Base-by-base conservation (phyloP, 2,329 filamentous ascomycete species). In the Stemphylium vesicarium region DNA sequence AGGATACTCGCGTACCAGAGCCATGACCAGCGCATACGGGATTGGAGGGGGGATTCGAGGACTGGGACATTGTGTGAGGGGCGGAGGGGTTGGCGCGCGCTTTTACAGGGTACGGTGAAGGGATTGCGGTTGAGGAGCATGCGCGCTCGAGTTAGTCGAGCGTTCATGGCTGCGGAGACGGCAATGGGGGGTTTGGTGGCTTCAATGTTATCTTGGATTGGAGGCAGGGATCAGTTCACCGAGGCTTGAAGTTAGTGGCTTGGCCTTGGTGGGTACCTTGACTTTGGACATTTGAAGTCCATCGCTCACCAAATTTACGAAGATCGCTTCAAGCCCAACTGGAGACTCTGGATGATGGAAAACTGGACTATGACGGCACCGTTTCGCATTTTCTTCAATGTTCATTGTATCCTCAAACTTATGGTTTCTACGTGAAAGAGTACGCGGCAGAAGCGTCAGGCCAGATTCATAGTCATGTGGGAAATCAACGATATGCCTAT, bases 1-100 rank as follows among this genome's bases (percentile, higher is more conserved):
- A 72, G 63, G 24, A 72, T 60, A 38, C 68, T 53, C 43, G 60
- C 68, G 43, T 74, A 74, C 70, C 68, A 73, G 44, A 71, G 45
- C 59, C 72, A 72, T 2, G 65, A 64, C 55, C 63, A 62, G 43
- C 67, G 69, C 31, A 70, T 69, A 18, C 64, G 63, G 41, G 64
- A 53, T 42, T 64, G 64, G 33, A 62, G 54, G 35, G 60, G 51
- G 48, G 66, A 45, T 13, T 57, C 36, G 44, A 56, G 56, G 18
- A 32, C 4, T 35, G 43, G 57, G 16, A 50, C 40, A 37, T 55
- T 20, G 47, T 43, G 57, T 13, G 20, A 35, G 32, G 32, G 33
- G 26, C 37, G 53, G 29, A 36, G 31, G 33, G 43, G 29, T 45
- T 44, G 40, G 45, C 47, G 22, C 40, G 40, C 22, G 31, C 50